A percentile compares a stretch with the other conserved stretches of the same genome.
Conservation (phyloP, 2,329 filamentous ascomycete species). For the Diplocarpon rosae region DNA sequence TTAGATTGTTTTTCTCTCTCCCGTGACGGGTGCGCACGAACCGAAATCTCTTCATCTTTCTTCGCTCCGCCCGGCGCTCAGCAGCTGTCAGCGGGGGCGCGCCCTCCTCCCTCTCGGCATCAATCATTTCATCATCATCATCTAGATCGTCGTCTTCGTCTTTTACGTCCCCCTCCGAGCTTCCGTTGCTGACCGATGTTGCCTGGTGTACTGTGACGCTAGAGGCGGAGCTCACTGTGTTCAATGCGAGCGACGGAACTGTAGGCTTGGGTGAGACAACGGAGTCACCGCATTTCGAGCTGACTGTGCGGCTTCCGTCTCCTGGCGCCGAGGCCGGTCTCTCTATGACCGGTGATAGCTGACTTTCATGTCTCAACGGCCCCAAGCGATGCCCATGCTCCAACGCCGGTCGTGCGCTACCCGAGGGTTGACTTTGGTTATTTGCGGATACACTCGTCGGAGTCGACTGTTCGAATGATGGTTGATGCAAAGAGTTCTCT, state of each 20-base stretch:
- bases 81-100: conserved; percentile 41
- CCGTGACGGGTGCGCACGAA: conserved; percentile 29
- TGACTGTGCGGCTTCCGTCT: conserved; percentile 20
- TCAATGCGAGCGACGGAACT: conserved; percentile 31
- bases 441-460: conserved; percentile 18
- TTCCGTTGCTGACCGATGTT: conserved; percentile 29
- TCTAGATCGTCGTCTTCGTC: conserved; percentile 27
- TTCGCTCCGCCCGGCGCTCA: conserved; percentile 44
- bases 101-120: conserved; percentile 34
- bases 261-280: conserved; percentile 32
- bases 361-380: conserved; percentile 19
- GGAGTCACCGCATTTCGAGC: conserved; percentile 31
- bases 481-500: conserved; percentile 22
- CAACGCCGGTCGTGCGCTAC: conserved; percentile 17
- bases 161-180: conserved; percentile 19
- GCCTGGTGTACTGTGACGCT: conserved; percentile 30
- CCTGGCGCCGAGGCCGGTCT: conserved; percentile 25
- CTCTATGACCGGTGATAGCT: conserved; percentile 19
- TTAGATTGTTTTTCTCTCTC: conserved; percentile 26
- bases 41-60: conserved; percentile 74
- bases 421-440: conserved; percentile 13
- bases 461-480: conserved; percentile 21
- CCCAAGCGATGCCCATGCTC: conserved; percentile 26
- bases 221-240: conserved; percentile 32
- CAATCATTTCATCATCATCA: conserved; percentile 47